Evolutionary conservation across 2,329 filamentous ascomycete genomes (phyloP).

Genomic region (Apiospora marii): DNA sequence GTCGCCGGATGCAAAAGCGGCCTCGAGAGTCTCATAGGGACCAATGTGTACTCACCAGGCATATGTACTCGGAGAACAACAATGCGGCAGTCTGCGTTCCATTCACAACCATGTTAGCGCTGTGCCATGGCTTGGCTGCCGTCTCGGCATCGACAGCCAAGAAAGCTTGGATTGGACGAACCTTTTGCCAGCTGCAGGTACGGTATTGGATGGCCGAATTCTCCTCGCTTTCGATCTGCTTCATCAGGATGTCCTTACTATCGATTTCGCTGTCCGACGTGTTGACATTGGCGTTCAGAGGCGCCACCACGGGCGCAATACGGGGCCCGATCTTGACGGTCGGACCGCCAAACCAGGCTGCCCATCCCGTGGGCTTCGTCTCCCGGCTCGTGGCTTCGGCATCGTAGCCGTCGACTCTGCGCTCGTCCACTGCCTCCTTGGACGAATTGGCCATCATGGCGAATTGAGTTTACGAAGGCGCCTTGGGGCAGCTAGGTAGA

Average conservation of each 20-base stretch:
- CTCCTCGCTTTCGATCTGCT: slow-evolving; percentile 79
- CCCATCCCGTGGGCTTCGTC: slow-evolving; percentile 38
- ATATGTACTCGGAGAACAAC: slow-evolving; percentile 96
- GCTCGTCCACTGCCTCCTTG: slow-evolving; percentile 19
- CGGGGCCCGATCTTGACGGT: slow-evolving; percentile 57
- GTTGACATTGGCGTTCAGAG: slow-evolving; percentile 30
- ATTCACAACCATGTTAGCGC: slow-evolving; percentile 28
- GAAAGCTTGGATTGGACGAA: slow-evolving; percentile 42
- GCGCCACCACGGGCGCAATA: slow-evolving; percentile 53
- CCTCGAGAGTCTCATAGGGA: background rate
- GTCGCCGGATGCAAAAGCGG: slow-evolving; percentile 41
- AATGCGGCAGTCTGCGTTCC: slow-evolving; percentile 76
- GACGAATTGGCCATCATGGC: slow-evolving; percentile 36
- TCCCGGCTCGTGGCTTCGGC: slow-evolving; percentile 60
- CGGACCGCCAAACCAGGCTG: slow-evolving; percentile 49
- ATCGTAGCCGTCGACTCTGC: slow-evolving; percentile 46
- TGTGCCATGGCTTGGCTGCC: slow-evolving; percentile 28
- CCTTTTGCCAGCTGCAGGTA: slow-evolving; percentile 93
- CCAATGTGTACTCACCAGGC: slow-evolving; percentile 58
- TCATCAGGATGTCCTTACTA: slow-evolving; percentile 58
- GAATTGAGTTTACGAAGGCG: background rate
- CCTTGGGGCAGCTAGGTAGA: background rate
- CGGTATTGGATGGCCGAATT: slow-evolving; percentile 87
- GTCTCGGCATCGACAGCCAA: slow-evolving; percentile 22
- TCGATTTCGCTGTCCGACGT: slow-evolving; percentile 55